Evolutionary conservation across 441 rosid species (phyloP).

Genomic region (Bruguiera hainesii): DNA sequence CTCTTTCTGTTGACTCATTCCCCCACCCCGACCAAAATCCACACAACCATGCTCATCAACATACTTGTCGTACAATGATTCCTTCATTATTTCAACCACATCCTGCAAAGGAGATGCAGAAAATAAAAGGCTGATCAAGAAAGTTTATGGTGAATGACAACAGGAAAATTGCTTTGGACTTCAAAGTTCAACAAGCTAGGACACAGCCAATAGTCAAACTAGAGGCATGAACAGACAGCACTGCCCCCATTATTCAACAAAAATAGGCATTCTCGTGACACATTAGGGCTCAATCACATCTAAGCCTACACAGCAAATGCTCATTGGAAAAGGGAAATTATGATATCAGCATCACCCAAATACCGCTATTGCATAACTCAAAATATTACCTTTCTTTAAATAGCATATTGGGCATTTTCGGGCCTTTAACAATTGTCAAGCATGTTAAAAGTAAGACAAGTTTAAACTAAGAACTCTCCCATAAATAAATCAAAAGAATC

Average conservation of each 20-base stretch:
- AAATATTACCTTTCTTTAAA: no score
- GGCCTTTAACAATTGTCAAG: no score
- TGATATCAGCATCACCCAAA: no score
- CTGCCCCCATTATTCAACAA: neutral
- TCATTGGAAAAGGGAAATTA: no score
- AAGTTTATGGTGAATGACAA: no score
- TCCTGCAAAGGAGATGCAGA: conserved; percentile 50
- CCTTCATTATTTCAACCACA: conserved; percentile 97
- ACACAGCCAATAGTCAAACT: neutral
- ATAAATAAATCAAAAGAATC: neutral
- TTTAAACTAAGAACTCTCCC: neutral
- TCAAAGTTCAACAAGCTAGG: neutral
- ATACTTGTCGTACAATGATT: conserved; percentile 84
- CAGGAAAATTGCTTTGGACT: neutral
- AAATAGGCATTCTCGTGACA: neutral
- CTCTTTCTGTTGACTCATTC: conserved; percentile 98
- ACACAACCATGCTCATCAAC: conserved; percentile 93
- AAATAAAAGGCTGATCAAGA: neutral
- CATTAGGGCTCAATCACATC: conserved; percentile 6
- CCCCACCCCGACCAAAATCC: conserved; percentile 95
- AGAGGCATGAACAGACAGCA: neutral
- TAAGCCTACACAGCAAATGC: neutral
- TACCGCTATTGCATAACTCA: no score
- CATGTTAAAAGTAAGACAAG: neutral
- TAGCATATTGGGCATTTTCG: no score